Evolutionary conservation across 108 stramenopile genomes (phyloP).

Genomic region (Fragilariopsis cylindrus): DNA sequence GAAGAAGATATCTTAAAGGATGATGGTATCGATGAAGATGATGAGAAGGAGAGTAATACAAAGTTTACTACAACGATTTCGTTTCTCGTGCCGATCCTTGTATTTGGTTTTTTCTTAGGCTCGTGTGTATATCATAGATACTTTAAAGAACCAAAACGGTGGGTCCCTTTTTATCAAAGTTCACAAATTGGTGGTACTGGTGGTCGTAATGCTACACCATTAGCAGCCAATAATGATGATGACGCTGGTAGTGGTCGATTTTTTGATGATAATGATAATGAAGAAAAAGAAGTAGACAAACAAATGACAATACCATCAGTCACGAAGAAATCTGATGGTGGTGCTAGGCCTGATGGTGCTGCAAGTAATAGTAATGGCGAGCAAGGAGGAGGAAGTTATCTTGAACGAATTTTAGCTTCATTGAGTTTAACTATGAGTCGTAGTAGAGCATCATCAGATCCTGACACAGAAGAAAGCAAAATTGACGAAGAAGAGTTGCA

Average conservation of each 20-base stretch:
- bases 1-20: neutral
- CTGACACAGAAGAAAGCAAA: too few species aligned
- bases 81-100: conserved; percentile 9
- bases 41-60: neutral
- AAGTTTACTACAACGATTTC: neutral
- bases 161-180: neutral
- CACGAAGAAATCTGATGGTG: too few species aligned
- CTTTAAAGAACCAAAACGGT: neutral
- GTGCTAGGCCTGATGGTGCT: too few species aligned
- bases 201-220: conserved; percentile 2
- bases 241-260: neutral
- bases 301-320: too few species aligned
- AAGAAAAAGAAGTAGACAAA: too few species aligned
- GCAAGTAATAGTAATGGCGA: too few species aligned
- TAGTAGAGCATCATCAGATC: too few species aligned
- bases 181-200: conserved; percentile 13
- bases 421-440: too few species aligned
- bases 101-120: conserved; percentile 3
- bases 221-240: conserved; percentile 1
- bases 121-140: conserved; percentile 4
- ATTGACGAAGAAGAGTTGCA: too few species aligned
- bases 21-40: neutral
- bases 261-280: neutral
- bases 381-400: too few species aligned
- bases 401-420: too few species aligned